Evolutionary conservation across 2,329 filamentous ascomycete species (phyloP).

Genomic region (Diplodia scrobiculata): DNA sequence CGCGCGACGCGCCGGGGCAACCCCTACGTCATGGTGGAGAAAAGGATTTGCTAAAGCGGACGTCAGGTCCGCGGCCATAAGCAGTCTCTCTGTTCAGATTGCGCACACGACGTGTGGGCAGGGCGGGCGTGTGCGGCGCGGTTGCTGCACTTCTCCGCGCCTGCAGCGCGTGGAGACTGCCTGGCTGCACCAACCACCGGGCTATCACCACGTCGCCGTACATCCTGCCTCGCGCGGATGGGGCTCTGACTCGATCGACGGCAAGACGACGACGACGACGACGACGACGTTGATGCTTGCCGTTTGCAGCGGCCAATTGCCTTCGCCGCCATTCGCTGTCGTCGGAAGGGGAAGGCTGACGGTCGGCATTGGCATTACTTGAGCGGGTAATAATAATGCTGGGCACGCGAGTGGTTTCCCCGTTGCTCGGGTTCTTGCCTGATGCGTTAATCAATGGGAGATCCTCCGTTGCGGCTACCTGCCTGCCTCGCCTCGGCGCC

Average conservation of each 20-base stretch:
- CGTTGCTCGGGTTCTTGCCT: neutral
- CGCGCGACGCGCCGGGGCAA: neutral
- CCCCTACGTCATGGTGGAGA: slow-evolving; percentile 7
- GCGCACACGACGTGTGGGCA: neutral
- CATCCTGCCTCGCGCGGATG: neutral
- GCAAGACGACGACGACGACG: neutral
- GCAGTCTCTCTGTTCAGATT: neutral
- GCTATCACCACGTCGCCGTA: slow-evolving; percentile 6
- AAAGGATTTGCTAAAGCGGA: neutral
- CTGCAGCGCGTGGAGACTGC: neutral
- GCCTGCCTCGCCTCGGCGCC: neutral
- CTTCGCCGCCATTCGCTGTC: neutral
- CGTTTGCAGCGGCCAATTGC: neutral
- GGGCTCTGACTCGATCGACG: neutral
- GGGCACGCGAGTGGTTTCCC: neutral
- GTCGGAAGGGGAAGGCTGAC: neutral
- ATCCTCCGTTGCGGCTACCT: neutral
- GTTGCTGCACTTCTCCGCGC: neutral
- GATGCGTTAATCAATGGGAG: neutral
- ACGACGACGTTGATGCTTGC: neutral
- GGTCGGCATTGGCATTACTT: neutral
- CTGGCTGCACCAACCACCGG: slow-evolving; percentile 15
- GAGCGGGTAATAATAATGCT: neutral
- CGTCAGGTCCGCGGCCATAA: neutral
- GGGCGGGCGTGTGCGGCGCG: neutral